Base-by-base conservation (phyloP, 2,329 filamentous ascomycete species). In the Fusarium humuli region DNA sequence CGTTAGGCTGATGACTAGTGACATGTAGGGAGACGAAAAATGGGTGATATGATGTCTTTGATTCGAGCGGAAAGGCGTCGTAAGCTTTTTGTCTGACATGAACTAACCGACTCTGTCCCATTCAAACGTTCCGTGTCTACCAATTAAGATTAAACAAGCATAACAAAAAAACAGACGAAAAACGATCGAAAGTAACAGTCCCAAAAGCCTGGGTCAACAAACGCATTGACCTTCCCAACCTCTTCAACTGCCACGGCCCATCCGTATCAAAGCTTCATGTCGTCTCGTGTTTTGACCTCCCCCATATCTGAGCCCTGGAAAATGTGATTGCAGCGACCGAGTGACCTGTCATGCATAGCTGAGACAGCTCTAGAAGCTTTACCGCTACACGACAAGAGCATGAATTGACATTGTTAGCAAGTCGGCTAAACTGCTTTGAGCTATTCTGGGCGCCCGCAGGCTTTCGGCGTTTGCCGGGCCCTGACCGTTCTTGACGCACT, bases 1-100 rank as follows among this genome's bases (percentile, higher is more conserved):
- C 49, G 49, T 52, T 52, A 52, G 49, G 49, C 49, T 52, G 27
- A 34, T 52, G 32, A 27, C 22, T 52, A 52, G 49, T 34, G 12
- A 25, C 6, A 8, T 52, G 8, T 20, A 52, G 49, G 49, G 32
- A 52, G 49, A 34, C 32, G 27, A 20, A 45, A 20, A 29, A 47
- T 47, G 25, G 45, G 16, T 52, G 32, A 41, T 40, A n/a, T 41
- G 25, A 34, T 37, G 32, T 52, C 30, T 40, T 25, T 52, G 30
- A 52, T 52, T 52, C 18, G 49, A 52, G 32, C 49, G 49, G 32
- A 20, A 52, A 52, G 9, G 49, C 32, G 32, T 52, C 32, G 49
- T 52, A 52, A 52, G 49, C 23, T 52, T 52, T 52, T 52, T 18
- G 8, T 27, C 6, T 14, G 40, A n/a, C 25, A 25, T 40, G 27